Evolutionary conservation across 2,329 filamentous ascomycete species (phyloP).

Genomic region (Alternaria hordeiaustralica): DNA sequence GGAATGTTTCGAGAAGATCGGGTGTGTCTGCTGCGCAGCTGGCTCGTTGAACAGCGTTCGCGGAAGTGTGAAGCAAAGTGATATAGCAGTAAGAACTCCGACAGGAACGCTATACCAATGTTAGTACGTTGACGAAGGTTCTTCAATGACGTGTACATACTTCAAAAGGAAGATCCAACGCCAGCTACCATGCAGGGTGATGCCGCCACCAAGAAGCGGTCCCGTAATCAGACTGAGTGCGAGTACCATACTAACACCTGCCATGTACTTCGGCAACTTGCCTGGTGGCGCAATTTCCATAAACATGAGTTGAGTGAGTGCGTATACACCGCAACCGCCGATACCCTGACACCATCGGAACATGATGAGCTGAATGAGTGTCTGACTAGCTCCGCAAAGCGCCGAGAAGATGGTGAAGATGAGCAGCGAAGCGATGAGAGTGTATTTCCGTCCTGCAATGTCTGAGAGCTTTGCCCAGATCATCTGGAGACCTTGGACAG

Average conservation of each 20-base stretch:
- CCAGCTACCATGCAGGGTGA: constrained; percentile 14
- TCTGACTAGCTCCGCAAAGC: constrained; percentile 39
- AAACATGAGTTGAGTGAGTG: constrained; percentile 36
- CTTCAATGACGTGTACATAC: constrained; percentile 7
- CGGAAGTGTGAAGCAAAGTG: constrained; percentile 6
- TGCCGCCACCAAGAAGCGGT: constrained; percentile 20
- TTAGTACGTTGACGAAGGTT: background rate
- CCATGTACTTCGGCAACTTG: constrained; percentile 10
- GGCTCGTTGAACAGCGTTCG: constrained; percentile 6
- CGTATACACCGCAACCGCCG: constrained; percentile 41
- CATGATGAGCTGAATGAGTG: constrained; percentile 42
- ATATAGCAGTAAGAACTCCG: background rate
- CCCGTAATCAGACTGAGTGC: constrained; percentile 14
- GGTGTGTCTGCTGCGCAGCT: background rate
- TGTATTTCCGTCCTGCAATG: constrained; percentile 17
- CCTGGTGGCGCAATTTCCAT: constrained; percentile 34
- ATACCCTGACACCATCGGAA: constrained; percentile 44
- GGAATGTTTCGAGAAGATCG: background rate
- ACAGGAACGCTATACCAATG: constrained; percentile 15
- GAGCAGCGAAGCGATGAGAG: background rate
- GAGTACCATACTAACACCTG: constrained; percentile 9
- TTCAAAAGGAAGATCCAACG: constrained; percentile 29
- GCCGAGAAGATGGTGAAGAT: constrained; percentile 43
- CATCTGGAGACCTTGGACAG: background rate
- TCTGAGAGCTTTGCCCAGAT: constrained; percentile 3